Evolutionary conservation across 106 monocot genomes (phyloP).

Genomic region (Apostasia shenzhenica): DNA sequence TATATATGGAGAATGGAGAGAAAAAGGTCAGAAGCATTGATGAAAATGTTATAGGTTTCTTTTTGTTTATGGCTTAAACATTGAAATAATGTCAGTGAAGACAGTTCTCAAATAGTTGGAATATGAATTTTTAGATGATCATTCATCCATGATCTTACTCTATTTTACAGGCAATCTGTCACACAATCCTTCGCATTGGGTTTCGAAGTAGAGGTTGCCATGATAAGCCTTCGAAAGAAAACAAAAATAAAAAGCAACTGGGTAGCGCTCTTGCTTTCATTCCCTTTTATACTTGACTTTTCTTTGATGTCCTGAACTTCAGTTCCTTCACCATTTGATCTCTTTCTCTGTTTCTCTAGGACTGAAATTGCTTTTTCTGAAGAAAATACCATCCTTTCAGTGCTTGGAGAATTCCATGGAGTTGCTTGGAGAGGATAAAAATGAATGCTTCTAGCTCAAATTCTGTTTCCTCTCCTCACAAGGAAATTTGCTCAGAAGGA

Average conservation of each 20-base stretch:
- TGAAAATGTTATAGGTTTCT: no score
- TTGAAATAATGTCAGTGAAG: no score
- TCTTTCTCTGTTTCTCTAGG: constrained; percentile 41
- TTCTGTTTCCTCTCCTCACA: constrained; percentile 49
- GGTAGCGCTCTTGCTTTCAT: constrained; percentile 24
- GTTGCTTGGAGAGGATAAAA: constrained; percentile 78
- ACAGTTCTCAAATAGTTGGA: no score
- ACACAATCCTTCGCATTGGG: constrained; percentile 61
- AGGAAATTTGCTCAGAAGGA: constrained; percentile 38
- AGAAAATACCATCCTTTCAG: constrained; percentile 48
- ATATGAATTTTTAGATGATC: no score
- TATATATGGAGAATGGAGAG: no score
- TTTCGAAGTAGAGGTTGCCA: constrained; percentile 51
- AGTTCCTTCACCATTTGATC: neutral
- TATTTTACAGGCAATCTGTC: constrained; percentile 39
- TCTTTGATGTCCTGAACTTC: neutral
- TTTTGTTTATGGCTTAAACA: no score
- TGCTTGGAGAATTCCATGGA: constrained; percentile 57
- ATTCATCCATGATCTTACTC: neutral
- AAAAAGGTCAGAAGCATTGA: no score
- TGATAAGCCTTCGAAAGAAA: constrained; percentile 29
- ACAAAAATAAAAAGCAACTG: constrained; percentile 47
- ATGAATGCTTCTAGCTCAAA: constrained; percentile 76
- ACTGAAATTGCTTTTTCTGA: constrained; percentile 53
- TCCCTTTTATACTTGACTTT: neutral